Evolutionary conservation across 768 basidiomycete genomes (phyloP).

Genomic region (Trichaptum fuscoviolaceum): DNA sequence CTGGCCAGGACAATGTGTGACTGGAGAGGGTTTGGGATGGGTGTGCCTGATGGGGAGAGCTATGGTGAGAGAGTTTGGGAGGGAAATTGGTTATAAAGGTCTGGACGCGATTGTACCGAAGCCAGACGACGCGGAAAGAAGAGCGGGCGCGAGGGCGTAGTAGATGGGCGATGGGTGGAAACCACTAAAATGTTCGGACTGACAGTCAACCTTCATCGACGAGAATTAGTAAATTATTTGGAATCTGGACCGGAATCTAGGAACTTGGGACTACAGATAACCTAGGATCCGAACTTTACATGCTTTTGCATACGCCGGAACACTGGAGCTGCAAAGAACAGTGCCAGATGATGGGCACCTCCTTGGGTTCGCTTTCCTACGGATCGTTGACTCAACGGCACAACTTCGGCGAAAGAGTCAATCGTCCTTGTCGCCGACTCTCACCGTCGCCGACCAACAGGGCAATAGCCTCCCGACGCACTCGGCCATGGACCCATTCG

Average conservation of each 20-base stretch:
- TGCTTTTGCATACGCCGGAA: neutral
- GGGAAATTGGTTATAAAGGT: slow-evolving; percentile 67
- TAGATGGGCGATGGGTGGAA: neutral
- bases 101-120: slow-evolving; percentile 69
- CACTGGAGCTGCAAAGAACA: no score
- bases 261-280: neutral
- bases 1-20: slow-evolving; percentile 72
- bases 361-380: neutral
- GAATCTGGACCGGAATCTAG: neutral
- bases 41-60: slow-evolving; percentile 83
- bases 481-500: no score
- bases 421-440: no score
- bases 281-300: neutral
- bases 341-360: neutral
- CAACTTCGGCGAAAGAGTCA: no score
- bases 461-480: no score
- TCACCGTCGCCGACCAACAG: no score
- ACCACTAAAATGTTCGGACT: neutral
- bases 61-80: slow-evolving; percentile 81
- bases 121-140: slow-evolving; percentile 35
- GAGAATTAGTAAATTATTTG: neutral
- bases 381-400: no score
- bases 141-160: neutral
- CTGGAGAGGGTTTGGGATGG: slow-evolving; percentile 79
- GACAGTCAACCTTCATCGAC: neutral